These are phyloP conservation scores for Knufia petricola DNA, from an alignment of 2,329 filamentous ascomycete genomes.

Conservation along the genomic window DNA sequence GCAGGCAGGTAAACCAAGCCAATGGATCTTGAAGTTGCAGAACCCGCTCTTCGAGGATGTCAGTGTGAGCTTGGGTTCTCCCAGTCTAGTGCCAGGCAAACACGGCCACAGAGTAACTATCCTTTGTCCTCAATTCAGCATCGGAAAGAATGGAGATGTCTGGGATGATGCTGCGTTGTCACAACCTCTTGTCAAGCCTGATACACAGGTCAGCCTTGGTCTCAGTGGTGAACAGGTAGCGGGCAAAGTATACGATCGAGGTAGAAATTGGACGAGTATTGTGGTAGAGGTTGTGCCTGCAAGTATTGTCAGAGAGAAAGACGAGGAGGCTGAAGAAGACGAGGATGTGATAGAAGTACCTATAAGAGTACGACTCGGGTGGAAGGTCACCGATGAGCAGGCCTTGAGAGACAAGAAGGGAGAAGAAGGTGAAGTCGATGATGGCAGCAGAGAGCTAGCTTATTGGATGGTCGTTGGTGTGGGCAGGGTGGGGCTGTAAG, in stretches of 20 bases:
- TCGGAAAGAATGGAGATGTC: slow-evolving; percentile 88
- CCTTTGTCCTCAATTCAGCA: slow-evolving; percentile 85
- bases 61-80: slow-evolving; percentile 77
- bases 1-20: slow-evolving; percentile 45
- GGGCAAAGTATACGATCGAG: slow-evolving; percentile 92
- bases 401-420: slow-evolving; percentile 31
- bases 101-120: slow-evolving; percentile 77
- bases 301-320: slow-evolving; percentile 23
- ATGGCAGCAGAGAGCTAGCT: slow-evolving; percentile 76
- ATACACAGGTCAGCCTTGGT: slow-evolving; percentile 35
- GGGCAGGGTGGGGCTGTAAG: slow-evolving; percentile 55
- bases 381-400: slow-evolving; percentile 40
- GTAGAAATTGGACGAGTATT: slow-evolving; percentile 89
- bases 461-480: slow-evolving; percentile 94
- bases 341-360: slow-evolving; percentile 75
- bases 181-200: slow-evolving; percentile 29
- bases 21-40: slow-evolving; percentile 81
- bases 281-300: slow-evolving; percentile 78
- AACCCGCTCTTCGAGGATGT: slow-evolving; percentile 92
- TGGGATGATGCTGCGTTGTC: slow-evolving; percentile 67
- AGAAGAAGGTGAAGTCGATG: slow-evolving; percentile 48
- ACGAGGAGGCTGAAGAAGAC: slow-evolving; percentile 38
- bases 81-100: slow-evolving; percentile 64
- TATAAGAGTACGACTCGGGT: slow-evolving; percentile 85
- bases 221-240: slow-evolving; percentile 60